phyloP scores from a whole-genome alignment of 208 protist genomes.

The Acanthamoeba royreba region DNA sequence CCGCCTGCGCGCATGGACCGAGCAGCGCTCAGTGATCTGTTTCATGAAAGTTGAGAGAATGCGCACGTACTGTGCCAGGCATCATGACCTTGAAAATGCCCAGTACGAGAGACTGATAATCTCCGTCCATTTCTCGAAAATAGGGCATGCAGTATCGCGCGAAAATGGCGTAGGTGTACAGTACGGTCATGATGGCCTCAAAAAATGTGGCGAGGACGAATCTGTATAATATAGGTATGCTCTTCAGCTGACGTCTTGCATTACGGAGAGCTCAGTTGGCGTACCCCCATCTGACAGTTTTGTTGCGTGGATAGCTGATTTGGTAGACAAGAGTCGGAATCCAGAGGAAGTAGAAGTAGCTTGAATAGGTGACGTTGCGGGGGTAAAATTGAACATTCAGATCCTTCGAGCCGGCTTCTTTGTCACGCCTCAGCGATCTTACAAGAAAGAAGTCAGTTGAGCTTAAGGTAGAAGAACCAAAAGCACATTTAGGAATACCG shows the following conservation, averaged over 20 bases:
- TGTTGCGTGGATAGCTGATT: conserved; percentile 31
- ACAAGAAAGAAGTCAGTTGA: background rate
- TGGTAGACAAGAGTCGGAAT: conserved; percentile 26
- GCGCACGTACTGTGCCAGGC: background rate
- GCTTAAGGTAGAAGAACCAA: background rate
- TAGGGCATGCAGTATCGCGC: conserved; percentile 38
- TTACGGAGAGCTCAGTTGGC: background rate
- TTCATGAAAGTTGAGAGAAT: background rate
- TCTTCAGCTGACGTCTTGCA: background rate
- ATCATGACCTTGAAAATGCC: conserved; percentile 45
- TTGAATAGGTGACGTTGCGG: background rate
- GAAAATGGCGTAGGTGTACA: conserved; percentile 41
- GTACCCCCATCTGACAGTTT: conserved; percentile 24
- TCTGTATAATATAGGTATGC: background rate
- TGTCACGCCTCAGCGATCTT: background rate
- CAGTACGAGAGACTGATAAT: conserved; percentile 6
- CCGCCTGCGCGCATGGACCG: background rate
- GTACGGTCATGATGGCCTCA: conserved; percentile 21
- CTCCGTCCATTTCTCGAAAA: conserved; percentile 1
- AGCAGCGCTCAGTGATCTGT: background rate
- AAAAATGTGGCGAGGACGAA: conserved; percentile 32
- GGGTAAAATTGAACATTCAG: background rate
- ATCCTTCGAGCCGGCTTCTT: background rate
- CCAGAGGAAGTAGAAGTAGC: conserved; percentile 40
- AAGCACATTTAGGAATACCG: background rate